Evolutionary conservation across 1,284 basidiomycete genomes (phyloP), one percentile per base, ranked within the genome.

Genomic region (Moesziomyces antarcticus): DNA sequence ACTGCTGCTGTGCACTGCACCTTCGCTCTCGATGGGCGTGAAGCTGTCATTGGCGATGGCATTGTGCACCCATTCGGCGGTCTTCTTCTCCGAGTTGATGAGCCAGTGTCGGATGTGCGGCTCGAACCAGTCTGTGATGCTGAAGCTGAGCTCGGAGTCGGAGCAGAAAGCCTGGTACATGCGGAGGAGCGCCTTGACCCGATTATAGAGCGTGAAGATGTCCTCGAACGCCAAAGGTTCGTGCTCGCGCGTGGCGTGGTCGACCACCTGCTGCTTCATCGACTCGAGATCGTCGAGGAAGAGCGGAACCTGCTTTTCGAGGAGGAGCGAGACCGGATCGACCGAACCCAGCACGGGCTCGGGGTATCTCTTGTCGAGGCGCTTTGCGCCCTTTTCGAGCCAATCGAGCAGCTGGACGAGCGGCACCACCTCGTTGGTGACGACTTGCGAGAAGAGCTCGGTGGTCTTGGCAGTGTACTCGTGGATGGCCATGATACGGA

Each of bases 91-190:
- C 0, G 93, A 97, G 66, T 91, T 91, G n/a, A 89, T 82, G 9
- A 99, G 86, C 96, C 96, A 99, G 69, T 92, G 90, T 5, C 90
- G 88, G 11, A 98, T 92, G 82, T 93, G 94, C 2, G 92, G 90
- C 83, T 93, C 91, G 80, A 98, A 98, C 85, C 93, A 93, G 41
- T 76, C 66, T 27, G 71, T 61, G 18, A 78, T 46, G 47, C 69
- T 73, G 56, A 83, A 81, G 5, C 40, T 37, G 13, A 67, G 21
- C 33, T 68, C 60, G n/a, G 50, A 43, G n/a, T 56, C 93, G 1
- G 91, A 88, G 77, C 89, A 91, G 85, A 95, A 96, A 0, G 93
- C 92, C 16, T 87, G 83, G 80, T 90, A 90, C 91, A 97, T 92
- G 21, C 88, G 88, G 53, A 92, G 74, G 10, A 97, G 82, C 3